Evolutionary conservation across 2,329 filamentous ascomycete species (phyloP).

Genomic region (Diaporthe velutina): DNA sequence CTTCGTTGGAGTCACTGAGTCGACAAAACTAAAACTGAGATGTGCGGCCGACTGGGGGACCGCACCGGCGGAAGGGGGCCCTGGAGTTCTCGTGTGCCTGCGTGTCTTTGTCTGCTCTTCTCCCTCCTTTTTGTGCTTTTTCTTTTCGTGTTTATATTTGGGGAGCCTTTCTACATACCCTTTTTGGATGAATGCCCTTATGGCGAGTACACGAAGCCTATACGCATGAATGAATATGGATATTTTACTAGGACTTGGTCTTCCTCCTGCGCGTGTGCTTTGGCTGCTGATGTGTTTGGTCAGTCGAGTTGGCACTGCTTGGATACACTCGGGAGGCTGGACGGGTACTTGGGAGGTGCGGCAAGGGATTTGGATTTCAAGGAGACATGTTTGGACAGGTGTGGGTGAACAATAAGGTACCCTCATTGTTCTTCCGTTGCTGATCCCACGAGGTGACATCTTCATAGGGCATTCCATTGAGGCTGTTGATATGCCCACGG

Average conservation of each 20-base stretch:
- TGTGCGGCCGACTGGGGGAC: not conserved
- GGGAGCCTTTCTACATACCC: not conserved
- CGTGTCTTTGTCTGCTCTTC: not conserved
- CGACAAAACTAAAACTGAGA: not conserved
- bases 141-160: constrained; percentile 8
- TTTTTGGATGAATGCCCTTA: constrained; percentile 6
- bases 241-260: not conserved
- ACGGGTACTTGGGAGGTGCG: too few relatives aligned
- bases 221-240: constrained; percentile 6
- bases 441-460: too few relatives aligned
- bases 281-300: not conserved
- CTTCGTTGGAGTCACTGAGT: not conserved
- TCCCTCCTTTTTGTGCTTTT: not conserved
- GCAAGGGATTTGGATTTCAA: too few relatives aligned
- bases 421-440: too few relatives aligned
- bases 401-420: too few relatives aligned
- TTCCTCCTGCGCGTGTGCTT: not conserved
- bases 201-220: constrained; percentile 12
- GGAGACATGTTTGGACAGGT: too few relatives aligned
- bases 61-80: not conserved
- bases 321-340: too few relatives aligned
- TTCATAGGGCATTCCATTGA: too few relatives aligned
- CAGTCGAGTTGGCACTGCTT: not conserved
- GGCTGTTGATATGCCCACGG: too few relatives aligned
- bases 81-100: not conserved